Evolutionary conservation across 371 early-diverging fungal species (phyloP), one percentile per base, ranked within the genome.

Genomic region (Mortierella sp.): DNA sequence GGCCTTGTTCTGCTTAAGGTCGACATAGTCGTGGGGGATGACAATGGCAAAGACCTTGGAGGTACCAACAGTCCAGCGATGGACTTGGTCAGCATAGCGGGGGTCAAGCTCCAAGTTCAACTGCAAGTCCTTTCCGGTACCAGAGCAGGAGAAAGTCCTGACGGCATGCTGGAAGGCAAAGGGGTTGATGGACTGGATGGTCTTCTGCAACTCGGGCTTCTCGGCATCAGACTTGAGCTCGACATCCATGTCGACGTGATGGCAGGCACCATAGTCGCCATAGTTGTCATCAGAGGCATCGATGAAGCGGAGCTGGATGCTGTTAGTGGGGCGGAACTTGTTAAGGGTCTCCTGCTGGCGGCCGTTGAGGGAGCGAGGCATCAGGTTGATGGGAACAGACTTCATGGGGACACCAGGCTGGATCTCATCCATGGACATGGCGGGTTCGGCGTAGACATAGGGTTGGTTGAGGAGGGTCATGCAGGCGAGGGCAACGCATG

Each of bases 1-100:
- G 2, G 73, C 76, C 31, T 53, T 24, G 40, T 81, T 73, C 28
- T 70, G 73, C 67, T 81, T 76, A 71, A 81, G 81, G 31, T 81
- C 73, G 34, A 81, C 81, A 70, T 57, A 51, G 70, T 81, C 81
- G 59, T 81, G 81, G 13, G 81, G 81, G 48, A 81, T 81, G n/a
- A 76, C 70, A 21, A 81, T 51, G 24, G 53, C 81, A 70, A 81
- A 76, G 28, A 76, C 31, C 6, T 19, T 73, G n/a, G 48, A 5
- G 37, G 77, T 59, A 5, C 77, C 46, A 13, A 80, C 24, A 3
- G 50, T 76, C 81, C 81, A 81, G 51, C 69, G 81, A 50, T 77
- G 73, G 14, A 50, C 61, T 40, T 76, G 77, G 9, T 55, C 28
- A 3, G 81, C 77, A 43, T 72, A 81, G 44, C 73, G 76, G 21